Evolutionary conservation across 371 early-diverging fungal species (phyloP).

Genomic region (Mucor racemosus): DNA sequence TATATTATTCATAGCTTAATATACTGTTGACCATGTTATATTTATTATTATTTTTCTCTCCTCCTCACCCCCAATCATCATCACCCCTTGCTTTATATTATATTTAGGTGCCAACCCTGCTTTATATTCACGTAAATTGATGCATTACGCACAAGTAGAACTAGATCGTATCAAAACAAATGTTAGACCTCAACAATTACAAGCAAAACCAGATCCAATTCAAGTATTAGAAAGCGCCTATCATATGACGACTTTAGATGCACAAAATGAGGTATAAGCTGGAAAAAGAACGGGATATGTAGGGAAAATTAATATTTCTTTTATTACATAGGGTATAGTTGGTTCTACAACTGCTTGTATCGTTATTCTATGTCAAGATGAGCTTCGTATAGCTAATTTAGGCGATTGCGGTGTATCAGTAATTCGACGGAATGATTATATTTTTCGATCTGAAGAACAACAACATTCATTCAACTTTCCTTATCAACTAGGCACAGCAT

Average conservation of each 20-base stretch:
- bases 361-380: constrained; percentile 84
- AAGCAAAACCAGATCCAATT: constrained; percentile 52
- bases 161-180: constrained; percentile 60
- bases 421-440: constrained; percentile 78
- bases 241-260: constrained; percentile 67
- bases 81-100: background rate
- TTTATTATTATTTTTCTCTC: background rate
- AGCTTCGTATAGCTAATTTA: constrained; percentile 87
- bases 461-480: constrained; percentile 84
- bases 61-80: background rate
- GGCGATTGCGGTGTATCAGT: constrained; percentile 92
- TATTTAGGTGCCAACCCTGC: constrained; percentile 81
- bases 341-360: constrained; percentile 92
- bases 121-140: constrained; percentile 84
- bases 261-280: constrained; percentile 64
- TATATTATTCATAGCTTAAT: constrained; percentile 7
- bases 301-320: background rate
- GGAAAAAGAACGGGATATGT: background rate
- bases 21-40: background rate
- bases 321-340: constrained; percentile 57
- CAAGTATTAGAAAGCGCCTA: constrained; percentile 76
- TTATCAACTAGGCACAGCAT: constrained; percentile 72
- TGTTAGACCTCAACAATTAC: constrained; percentile 35
- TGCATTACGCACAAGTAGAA: constrained; percentile 87
- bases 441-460: constrained; percentile 89